Conservation (phyloP, 1,284 basidiomycete species). For the Ustilago lituana region DNA sequence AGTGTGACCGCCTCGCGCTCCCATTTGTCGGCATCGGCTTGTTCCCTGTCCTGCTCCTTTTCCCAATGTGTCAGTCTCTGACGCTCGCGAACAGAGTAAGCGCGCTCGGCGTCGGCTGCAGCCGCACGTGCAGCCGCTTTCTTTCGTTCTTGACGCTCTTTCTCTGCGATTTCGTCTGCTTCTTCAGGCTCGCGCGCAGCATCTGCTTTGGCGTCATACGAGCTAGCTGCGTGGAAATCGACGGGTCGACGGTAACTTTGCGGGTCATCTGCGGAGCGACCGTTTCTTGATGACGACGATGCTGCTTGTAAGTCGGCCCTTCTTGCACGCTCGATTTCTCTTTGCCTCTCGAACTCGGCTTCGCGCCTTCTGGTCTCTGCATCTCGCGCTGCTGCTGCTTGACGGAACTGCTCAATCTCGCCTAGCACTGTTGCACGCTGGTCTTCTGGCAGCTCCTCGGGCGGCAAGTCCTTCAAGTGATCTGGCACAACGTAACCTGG, state of each 20-base stretch:
- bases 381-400: slow-evolving; percentile 60
- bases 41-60: slow-evolving; percentile 36
- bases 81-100: slow-evolving; percentile 42
- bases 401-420: slow-evolving; percentile 83
- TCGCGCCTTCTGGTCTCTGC: slow-evolving; percentile 58
- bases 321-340: slow-evolving; percentile 35
- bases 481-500: slow-evolving; percentile 79
- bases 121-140: slow-evolving; percentile 39
- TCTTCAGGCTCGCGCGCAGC: slow-evolving; percentile 49
- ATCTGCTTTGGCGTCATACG: slow-evolving; percentile 18
- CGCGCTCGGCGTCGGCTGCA: slow-evolving; percentile 46
- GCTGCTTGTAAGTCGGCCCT: slow-evolving; percentile 29
- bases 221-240: slow-evolving; percentile 41
- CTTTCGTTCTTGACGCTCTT: slow-evolving; percentile 32
- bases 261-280: slow-evolving; percentile 23
- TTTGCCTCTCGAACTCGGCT: slow-evolving; percentile 58
- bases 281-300: slow-evolving; percentile 17
- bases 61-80: slow-evolving; percentile 57
- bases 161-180: slow-evolving; percentile 41
- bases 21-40: slow-evolving; percentile 26
- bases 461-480: slow-evolving; percentile 91
- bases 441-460: slow-evolving; percentile 93
- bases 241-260: slow-evolving; percentile 51
- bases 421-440: slow-evolving; percentile 91
- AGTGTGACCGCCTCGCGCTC: slow-evolving; percentile 23